Evolutionary conservation across 2,329 filamentous ascomycete genomes (phyloP).

Genomic region (Curvularia eragrostidis): DNA sequence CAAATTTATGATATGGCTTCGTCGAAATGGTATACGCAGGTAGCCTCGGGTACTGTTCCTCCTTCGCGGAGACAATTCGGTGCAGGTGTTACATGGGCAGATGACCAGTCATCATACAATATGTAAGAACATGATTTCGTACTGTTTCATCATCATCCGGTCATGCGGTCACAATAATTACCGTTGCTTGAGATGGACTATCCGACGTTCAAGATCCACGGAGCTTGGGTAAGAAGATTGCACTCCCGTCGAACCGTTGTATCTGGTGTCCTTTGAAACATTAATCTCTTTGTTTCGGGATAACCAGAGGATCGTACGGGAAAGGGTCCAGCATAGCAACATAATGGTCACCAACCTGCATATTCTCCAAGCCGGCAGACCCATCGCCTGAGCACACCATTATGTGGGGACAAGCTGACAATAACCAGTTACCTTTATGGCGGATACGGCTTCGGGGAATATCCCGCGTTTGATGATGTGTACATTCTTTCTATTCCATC

Average conservation of each 20-base stretch:
- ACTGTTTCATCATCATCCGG: background rate
- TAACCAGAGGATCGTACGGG: too few relatives aligned
- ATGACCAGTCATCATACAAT: conserved; percentile 68
- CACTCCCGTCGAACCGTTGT: background rate
- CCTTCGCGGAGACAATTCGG: conserved; percentile 65
- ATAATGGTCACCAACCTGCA: background rate
- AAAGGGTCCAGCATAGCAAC: background rate
- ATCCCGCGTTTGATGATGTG: conserved; percentile 65
- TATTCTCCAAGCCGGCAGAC: background rate
- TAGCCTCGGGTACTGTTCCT: conserved; percentile 62
- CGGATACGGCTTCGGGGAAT: conserved; percentile 59
- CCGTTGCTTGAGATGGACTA: background rate
- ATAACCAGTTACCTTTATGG: conserved; percentile 65
- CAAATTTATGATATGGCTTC: conserved; percentile 67
- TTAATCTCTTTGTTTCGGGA: background rate
- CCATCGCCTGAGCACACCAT: background rate
- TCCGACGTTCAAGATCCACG: background rate
- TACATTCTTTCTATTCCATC: conserved; percentile 68
- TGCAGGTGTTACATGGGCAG: conserved; percentile 65
- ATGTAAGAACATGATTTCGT: conserved; percentile 56
- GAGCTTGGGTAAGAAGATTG: background rate
- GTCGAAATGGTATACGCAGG: conserved; percentile 67
- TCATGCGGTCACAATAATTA: background rate
- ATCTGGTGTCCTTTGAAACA: background rate
- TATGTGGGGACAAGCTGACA: conserved; percentile 1